phyloP scores from a whole-genome alignment of 352 stramenopile species.

The Globisporangium perplexum region DNA sequence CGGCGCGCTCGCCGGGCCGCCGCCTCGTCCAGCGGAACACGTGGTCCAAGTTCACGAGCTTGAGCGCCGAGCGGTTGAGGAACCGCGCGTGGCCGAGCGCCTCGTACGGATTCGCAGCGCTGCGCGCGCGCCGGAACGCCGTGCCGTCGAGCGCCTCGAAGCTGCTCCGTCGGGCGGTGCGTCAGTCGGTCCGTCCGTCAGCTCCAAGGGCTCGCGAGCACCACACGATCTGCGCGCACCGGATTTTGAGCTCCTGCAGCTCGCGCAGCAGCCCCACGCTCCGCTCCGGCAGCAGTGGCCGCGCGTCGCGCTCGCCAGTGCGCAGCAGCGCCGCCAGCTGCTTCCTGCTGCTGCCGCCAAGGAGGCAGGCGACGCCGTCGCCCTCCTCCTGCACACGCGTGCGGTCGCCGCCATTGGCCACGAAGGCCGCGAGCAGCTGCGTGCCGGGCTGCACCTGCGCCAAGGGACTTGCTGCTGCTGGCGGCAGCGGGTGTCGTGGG shows the following conservation, averaged over 20 bases:
- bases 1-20: not conserved
- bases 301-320: not conserved
- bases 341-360: not conserved
- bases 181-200: not conserved
- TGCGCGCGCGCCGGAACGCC: constrained; percentile 36
- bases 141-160: constrained; percentile 29
- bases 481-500: not conserved
- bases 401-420: not conserved
- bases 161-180: too few species aligned
- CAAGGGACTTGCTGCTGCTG: constrained; percentile 2
- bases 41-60: constrained; percentile 69
- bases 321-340: not conserved
- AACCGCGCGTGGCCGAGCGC: constrained; percentile 52
- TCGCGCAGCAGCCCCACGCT: constrained; percentile 21
- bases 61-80: constrained; percentile 80
- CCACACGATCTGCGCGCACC: constrained; percentile 2
- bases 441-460: constrained; percentile 36
- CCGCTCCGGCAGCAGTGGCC: constrained; percentile 6
- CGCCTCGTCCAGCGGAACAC: constrained; percentile 45
- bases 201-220: not conserved
- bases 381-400: constrained; percentile 13
- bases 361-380: constrained; percentile 28
- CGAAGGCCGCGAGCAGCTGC: constrained; percentile 15
- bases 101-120: constrained; percentile 51
- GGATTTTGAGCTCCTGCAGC: constrained; percentile 29